A percentile compares a stretch with the other conserved stretches of the same genome.
Evolutionary conservation across 2,329 filamentous ascomycete species (phyloP).

Genomic region (Cyphellophora attinorum): DNA sequence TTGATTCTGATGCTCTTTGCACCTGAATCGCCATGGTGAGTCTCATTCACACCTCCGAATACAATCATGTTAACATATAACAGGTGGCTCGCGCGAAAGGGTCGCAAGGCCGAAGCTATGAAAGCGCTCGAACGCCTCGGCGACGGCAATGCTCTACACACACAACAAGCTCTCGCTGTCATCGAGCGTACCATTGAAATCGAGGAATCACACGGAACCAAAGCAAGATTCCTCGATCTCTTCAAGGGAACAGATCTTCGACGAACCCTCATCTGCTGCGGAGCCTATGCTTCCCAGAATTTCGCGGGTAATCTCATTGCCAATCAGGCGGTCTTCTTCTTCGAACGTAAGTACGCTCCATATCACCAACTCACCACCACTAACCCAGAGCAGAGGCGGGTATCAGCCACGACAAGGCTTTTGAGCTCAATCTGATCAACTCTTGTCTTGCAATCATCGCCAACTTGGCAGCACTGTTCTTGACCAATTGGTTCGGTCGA

Average conservation of each 20-base stretch:
- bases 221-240: slow-evolving; percentile 20
- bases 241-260: slow-evolving; percentile 22
- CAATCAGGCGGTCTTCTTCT: slow-evolving; percentile 54
- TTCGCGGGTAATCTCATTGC: slow-evolving; percentile 54
- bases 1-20: slow-evolving; percentile 41
- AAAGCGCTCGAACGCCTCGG: slow-evolving; percentile 40
- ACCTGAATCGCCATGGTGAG: slow-evolving; percentile 45
- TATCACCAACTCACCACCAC: background rate
- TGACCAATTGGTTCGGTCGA: slow-evolving; percentile 22
- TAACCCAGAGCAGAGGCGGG: too few relatives aligned
- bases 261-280: slow-evolving; percentile 22
- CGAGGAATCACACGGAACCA: slow-evolving; percentile 17
- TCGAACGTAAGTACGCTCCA: slow-evolving; percentile 20
- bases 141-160: slow-evolving; percentile 9
- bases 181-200: slow-evolving; percentile 24
- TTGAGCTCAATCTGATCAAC: slow-evolving; percentile 23
- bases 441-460: slow-evolving; percentile 26
- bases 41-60: too few relatives aligned
- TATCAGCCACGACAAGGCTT: slow-evolving; percentile 17
- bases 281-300: slow-evolving; percentile 27
- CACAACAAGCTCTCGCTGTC: slow-evolving; percentile 20
- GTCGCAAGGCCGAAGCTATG: slow-evolving; percentile 32
- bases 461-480: slow-evolving; percentile 35
- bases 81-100: slow-evolving; percentile 45
- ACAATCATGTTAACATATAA: too few relatives aligned